A percentile compares a stretch with the other conserved stretches of the same genome.
Evolutionary conservation across 1,284 basidiomycete species (phyloP).

Genomic region (Caloboletus firmus): DNA sequence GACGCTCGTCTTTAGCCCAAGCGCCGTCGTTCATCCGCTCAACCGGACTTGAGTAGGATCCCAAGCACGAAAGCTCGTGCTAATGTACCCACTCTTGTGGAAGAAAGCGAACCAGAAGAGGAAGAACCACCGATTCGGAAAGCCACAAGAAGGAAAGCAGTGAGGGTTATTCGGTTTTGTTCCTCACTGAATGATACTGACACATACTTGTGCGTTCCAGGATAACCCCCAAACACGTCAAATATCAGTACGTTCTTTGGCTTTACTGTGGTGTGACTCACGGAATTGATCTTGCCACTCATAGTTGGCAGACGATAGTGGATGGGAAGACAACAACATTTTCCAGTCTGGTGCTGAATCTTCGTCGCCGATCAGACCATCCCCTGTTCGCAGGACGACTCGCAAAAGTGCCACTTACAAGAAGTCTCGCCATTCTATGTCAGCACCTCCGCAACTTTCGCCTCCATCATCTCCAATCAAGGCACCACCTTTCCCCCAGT

Average conservation of each 20-base stretch:
- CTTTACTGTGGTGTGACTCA: neutral
- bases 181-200: slow-evolving; percentile 1
- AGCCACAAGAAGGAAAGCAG: slow-evolving; percentile 58
- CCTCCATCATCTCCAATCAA: slow-evolving; percentile 42
- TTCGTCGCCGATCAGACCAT: slow-evolving; percentile 67
- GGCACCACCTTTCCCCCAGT: slow-evolving; percentile 13
- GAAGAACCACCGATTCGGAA: slow-evolving; percentile 59
- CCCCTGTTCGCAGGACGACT: slow-evolving; percentile 51
- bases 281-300: slow-evolving; percentile 2
- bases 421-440: slow-evolving; percentile 65
- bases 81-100: slow-evolving; percentile 49
- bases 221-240: slow-evolving; percentile 52
- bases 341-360: slow-evolving; percentile 82
- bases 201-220: slow-evolving; percentile 40
- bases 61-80: slow-evolving; percentile 41
- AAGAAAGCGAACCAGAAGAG: slow-evolving; percentile 77
- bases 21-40: slow-evolving; percentile 65
- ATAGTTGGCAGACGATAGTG: slow-evolving; percentile 58
- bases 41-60: slow-evolving; percentile 59
- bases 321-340: slow-evolving; percentile 84
- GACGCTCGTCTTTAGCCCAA: slow-evolving; percentile 45
- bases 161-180: slow-evolving; percentile 29
- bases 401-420: slow-evolving; percentile 50
- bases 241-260: slow-evolving; percentile 41
- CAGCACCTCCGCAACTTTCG: slow-evolving; percentile 65